These are phyloP conservation scores for Cyberlindnera veronae DNA, from an alignment of 805 yeast species.

Conservation along the genomic window DNA sequence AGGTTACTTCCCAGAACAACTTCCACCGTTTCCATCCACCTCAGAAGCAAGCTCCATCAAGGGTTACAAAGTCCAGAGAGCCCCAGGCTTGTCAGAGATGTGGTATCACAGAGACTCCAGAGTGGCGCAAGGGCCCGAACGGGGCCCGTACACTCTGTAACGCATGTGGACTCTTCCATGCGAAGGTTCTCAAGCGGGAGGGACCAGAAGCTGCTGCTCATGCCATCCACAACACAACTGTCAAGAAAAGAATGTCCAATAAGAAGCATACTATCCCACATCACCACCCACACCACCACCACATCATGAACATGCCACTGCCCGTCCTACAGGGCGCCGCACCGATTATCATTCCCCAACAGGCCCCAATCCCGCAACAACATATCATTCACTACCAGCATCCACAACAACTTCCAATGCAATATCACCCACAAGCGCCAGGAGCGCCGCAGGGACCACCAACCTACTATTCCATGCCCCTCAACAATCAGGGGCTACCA, in stretches of 20 bases:
- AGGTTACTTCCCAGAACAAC: too few species aligned
- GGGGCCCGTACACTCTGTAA: conserved; percentile 76
- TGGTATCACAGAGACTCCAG: conserved; percentile 62
- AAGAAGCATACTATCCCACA: background rate
- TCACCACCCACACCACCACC: background rate
- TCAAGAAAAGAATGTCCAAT: conserved; percentile 3
- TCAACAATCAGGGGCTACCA: background rate
- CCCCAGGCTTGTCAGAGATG: conserved; percentile 42
- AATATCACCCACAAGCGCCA: background rate
- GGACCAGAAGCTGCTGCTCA: conserved; percentile 29
- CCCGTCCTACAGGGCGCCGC: too few species aligned
- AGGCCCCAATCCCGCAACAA: background rate
- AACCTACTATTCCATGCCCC: too few species aligned
- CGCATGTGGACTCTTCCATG: conserved; percentile 77
- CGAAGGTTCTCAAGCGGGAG: conserved; percentile 55
- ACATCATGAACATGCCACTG: background rate
- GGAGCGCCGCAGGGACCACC: background rate
- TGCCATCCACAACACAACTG: conserved; percentile 17
- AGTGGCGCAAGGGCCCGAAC: conserved; percentile 81
- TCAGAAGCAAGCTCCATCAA: background rate
- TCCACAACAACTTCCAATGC: background rate
- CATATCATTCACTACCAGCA: background rate
- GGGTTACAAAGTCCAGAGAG: conserved; percentile 3
- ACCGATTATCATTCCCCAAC: background rate
- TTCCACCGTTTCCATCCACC: background rate